Percentiles rank a stretch among this genome's conserved stretches.
These are phyloP conservation scores for Cutaneotrichosporon cutaneum DNA, from an alignment of 1,284 basidiomycete genomes.

Conservation along the genomic window DNA sequence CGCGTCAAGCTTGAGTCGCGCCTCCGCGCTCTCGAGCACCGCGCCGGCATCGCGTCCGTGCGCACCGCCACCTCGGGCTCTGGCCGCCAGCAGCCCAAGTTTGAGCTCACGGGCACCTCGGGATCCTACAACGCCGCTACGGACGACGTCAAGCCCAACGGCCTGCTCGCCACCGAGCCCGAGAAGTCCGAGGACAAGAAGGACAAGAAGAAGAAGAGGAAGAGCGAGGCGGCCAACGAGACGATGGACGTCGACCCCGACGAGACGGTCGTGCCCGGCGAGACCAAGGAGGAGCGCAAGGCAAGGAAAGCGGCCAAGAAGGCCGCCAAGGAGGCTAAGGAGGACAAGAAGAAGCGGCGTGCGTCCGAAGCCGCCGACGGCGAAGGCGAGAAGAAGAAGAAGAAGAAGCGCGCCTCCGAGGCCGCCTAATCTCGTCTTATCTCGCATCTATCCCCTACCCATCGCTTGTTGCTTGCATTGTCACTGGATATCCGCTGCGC, in stretches of 20 bases:
- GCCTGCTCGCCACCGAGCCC: constrained; percentile 69
- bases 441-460: constrained; percentile 3
- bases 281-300: constrained; percentile 55
- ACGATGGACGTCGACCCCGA: constrained; percentile 52
- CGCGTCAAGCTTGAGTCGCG: constrained; percentile 94
- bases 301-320: constrained; percentile 64
- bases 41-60: constrained; percentile 66
- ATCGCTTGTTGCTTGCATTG: constrained; percentile 12
- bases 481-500: constrained; percentile 19
- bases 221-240: constrained; percentile 59
- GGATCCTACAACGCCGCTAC: constrained; percentile 75
- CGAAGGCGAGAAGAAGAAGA: constrained; percentile 59
- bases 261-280: constrained; percentile 54
- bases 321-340: constrained; percentile 26
- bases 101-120: constrained; percentile 69
- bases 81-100: constrained; percentile 65
- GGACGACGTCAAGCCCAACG: constrained; percentile 66
- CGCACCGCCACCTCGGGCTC: constrained; percentile 61
- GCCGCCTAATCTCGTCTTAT: constrained; percentile 3
- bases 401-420: constrained; percentile 62
- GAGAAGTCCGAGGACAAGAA: constrained; percentile 66
- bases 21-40: constrained; percentile 81
- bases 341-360: constrained; percentile 47
- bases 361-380: constrained; percentile 51
- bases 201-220: constrained; percentile 67